These are phyloP conservation scores for Boletus sp. DNA, from an alignment of 768 basidiomycete species.

Conservation along the genomic window DNA sequence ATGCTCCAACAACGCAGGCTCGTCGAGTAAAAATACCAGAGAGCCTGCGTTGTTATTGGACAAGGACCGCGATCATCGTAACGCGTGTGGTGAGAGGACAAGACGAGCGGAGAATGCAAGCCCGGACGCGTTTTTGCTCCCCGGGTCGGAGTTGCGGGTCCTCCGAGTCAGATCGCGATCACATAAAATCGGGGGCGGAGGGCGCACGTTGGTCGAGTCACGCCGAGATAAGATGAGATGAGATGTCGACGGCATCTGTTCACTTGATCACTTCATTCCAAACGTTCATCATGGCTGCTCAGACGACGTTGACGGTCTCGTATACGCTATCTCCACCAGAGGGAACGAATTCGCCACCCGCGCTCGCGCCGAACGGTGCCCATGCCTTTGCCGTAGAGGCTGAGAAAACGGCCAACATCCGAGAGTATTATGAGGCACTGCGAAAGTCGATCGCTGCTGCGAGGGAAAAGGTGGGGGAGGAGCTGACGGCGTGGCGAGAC, in stretches of 20 bases:
- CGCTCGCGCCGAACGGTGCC: conserved; percentile 21
- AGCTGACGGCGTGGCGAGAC: conserved; percentile 75
- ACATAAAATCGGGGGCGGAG: not conserved
- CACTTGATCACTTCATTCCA: not conserved
- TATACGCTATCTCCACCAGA: conserved; percentile 26
- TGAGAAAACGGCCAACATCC: conserved; percentile 10
- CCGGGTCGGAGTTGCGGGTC: conserved; percentile 13
- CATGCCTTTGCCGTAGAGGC: conserved; percentile 27
- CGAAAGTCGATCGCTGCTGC: conserved; percentile 50
- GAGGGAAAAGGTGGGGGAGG: conserved; percentile 55
- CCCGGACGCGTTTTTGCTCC: not conserved
- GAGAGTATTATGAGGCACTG: conserved; percentile 50
- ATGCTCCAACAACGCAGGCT: conserved; percentile 20
- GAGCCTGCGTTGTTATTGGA: conserved; percentile 51
- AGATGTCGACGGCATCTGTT: not conserved
- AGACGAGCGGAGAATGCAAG: not conserved
- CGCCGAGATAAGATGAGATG: conserved; percentile 25
- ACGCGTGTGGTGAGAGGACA: conserved; percentile 8
- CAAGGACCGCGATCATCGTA: conserved; percentile 49
- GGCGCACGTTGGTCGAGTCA: conserved; percentile 4
- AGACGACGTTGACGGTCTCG: conserved; percentile 16
- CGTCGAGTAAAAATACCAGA: conserved; percentile 16
- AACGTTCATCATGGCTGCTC: conserved; percentile 13
- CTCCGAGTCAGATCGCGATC: not conserved
- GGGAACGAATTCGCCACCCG: conserved; percentile 12